Evolutionary conservation across 2,329 filamentous ascomycete species (phyloP).

Genomic region (Ascochyta fabae): DNA sequence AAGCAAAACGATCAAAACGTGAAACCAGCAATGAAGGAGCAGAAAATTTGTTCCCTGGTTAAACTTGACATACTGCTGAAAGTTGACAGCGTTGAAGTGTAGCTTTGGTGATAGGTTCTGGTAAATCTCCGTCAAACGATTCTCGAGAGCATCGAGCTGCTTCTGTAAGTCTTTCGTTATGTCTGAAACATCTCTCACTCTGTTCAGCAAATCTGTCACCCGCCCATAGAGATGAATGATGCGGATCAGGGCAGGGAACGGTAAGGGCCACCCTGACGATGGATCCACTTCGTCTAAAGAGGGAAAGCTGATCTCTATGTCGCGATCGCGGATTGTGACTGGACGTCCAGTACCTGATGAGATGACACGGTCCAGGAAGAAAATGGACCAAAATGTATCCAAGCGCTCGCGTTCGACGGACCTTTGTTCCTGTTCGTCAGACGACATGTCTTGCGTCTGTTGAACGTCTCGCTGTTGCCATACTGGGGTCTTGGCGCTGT

Average conservation of each 20-base stretch:
- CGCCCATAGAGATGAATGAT: slow-evolving; percentile 87
- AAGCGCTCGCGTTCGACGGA: slow-evolving; percentile 81
- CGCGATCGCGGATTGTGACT: slow-evolving; percentile 82
- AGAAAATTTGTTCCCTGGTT: slow-evolving; percentile 88
- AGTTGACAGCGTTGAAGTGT: slow-evolving; percentile 85
- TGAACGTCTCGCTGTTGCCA: slow-evolving; percentile 56
- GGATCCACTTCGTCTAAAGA: slow-evolving; percentile 60
- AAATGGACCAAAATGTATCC: slow-evolving; percentile 90
- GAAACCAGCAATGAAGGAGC: slow-evolving; percentile 86
- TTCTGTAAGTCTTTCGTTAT: slow-evolving; percentile 77
- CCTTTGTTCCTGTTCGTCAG: slow-evolving; percentile 60
- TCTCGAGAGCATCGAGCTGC: slow-evolving; percentile 77
- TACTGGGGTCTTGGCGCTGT: slow-evolving; percentile 57
- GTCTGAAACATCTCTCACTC: slow-evolving; percentile 75
- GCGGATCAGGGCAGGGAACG: slow-evolving; percentile 79
- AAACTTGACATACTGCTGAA: slow-evolving; percentile 80
- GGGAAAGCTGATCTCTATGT: slow-evolving; percentile 79
- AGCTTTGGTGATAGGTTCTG: slow-evolving; percentile 76
- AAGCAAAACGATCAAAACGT: slow-evolving; percentile 82
- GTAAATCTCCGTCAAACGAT: slow-evolving; percentile 75
- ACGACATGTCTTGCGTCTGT: slow-evolving; percentile 48
- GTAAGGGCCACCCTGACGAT: slow-evolving; percentile 72
- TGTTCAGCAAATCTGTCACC: slow-evolving; percentile 84
- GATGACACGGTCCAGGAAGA: slow-evolving; percentile 85
- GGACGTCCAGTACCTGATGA: slow-evolving; percentile 85